phyloP scores from a whole-genome alignment of 164 flowering plant genomes.

The Cinnamomum micranthum region DNA sequence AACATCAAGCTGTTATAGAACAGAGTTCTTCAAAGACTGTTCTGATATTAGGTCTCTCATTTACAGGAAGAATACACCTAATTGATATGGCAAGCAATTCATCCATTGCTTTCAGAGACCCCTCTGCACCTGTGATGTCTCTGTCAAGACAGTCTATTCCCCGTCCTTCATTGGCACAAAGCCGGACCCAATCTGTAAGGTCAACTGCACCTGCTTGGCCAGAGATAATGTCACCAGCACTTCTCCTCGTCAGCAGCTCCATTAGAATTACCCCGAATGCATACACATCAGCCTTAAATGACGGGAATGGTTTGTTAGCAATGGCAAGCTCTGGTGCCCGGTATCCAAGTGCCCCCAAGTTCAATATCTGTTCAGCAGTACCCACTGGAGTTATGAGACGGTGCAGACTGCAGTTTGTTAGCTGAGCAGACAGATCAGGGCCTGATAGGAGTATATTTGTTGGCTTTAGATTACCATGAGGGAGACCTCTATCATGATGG shows the following conservation, averaged over 20 bases:
- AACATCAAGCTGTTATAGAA: constrained; percentile 60
- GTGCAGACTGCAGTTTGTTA: constrained; percentile 83
- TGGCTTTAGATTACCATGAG: constrained; percentile 93
- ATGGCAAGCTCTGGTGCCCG: constrained; percentile 81
- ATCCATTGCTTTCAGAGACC: constrained; percentile 67
- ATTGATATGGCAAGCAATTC: constrained; percentile 70
- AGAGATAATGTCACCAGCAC: constrained; percentile 94
- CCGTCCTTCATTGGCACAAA: constrained; percentile 79
- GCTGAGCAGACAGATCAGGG: constrained; percentile 49
- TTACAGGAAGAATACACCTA: constrained; percentile 78
- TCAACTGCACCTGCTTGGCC: constrained; percentile 94
- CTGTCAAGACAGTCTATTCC: constrained; percentile 86
- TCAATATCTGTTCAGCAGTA: constrained; percentile 77
- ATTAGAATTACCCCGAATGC: constrained; percentile 89
- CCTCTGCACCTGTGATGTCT: constrained; percentile 71
- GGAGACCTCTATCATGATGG: constrained; percentile 69
- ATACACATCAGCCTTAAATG: constrained; percentile 86
- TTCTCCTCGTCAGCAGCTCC: constrained; percentile 87
- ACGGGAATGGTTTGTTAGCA: constrained; percentile 60
- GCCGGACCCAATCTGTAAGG: constrained; percentile 89
- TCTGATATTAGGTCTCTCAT: constrained; percentile 89
- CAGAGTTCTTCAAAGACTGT: constrained; percentile 66
- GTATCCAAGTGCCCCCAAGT: constrained; percentile 85
- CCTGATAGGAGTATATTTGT: constrained; percentile 70
- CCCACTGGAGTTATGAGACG: constrained; percentile 90